Evolutionary conservation across 108 stramenopile genomes (phyloP), one percentile per base, ranked within the genome.

Genomic region (Cyclotella choctawhatcheeana): DNA sequence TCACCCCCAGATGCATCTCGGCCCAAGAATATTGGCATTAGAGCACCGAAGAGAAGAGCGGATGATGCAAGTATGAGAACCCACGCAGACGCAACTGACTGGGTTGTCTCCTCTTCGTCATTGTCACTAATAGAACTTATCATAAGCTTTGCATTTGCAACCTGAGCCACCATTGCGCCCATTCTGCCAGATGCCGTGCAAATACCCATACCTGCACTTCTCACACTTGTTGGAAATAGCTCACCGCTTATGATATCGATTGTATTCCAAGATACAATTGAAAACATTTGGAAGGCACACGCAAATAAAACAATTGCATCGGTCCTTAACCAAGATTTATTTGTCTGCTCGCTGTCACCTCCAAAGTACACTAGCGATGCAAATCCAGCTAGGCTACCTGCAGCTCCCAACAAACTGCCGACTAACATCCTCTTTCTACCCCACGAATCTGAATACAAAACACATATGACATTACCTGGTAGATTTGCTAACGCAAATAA

Each of bases 131-230:
- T 27, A 2, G 12, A 14, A 8, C 47, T 27, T 35, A 52, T 67
- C 51, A 81, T 71, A 16, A 90, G 58, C 33, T 51, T 63, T 45
- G 86, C 92, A 74, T 88, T 90, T 2, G 87, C 77, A 48, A 89
- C 82, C 77, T 93, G 92, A 2, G 85, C 86, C n/a, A 91, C 22
- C 78, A 93, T 84, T 14, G 88, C 92, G 17, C 89, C 92, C 35
- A 91, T 54, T 18, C 89, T 72, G 16, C 89, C 92, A 5, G 76
- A 70, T 3, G 92, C 89, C 13, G 89, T 88, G 69, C 92, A 93
- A 29, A 91, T 61, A 13, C 89, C 92, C 84, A 89, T 85, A 5
- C 89, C 92, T 3, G 89, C 87, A 34, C 82, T 80, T 76, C 92
- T 62, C 2, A 90, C 88, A 7, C 64, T 14, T 3, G 92, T 93